Conservation (phyloP, 257 asterid genomes). For the Sherardia arvensis region DNA sequence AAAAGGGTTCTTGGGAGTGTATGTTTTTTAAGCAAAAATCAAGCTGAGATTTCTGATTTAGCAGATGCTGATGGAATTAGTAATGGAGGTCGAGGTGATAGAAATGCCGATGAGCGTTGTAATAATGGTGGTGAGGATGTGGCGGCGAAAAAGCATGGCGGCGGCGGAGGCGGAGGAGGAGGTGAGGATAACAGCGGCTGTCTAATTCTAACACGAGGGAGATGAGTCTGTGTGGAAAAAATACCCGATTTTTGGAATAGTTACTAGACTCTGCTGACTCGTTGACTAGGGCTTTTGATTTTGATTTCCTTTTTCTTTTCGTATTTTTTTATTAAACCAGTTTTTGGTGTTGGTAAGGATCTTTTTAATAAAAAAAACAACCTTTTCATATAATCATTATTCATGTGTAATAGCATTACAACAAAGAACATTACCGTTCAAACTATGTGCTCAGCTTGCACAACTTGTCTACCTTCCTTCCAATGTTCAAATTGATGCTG, state of each 20-base stretch:
- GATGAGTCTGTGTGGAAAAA: background rate
- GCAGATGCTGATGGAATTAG: background rate
- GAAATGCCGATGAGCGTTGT: conserved; percentile 3
- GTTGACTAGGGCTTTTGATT: background rate
- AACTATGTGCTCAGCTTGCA: no score
- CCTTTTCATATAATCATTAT: no score
- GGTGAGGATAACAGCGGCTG: background rate
- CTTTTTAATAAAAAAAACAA: no score
- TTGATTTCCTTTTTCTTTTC: no score
- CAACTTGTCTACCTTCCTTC: no score
- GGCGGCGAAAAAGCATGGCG: background rate
- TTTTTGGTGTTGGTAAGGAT: no score
- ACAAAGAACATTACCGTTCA: no score
- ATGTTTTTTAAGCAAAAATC: background rate
- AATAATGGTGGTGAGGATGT: background rate
- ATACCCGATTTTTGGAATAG: background rate
- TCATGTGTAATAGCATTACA: no score
- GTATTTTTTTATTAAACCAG: no score
- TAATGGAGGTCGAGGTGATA: conserved; percentile 4
- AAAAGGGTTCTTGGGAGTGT: background rate
- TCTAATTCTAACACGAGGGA: background rate
- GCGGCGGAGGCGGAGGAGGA: background rate
- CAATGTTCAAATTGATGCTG: no score
- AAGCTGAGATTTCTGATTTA: background rate
- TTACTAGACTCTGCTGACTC: background rate